These are phyloP conservation scores for Gigaspora rosea DNA, from an alignment of 192 early-diverging fungal genomes.

Conservation along the genomic window DNA sequence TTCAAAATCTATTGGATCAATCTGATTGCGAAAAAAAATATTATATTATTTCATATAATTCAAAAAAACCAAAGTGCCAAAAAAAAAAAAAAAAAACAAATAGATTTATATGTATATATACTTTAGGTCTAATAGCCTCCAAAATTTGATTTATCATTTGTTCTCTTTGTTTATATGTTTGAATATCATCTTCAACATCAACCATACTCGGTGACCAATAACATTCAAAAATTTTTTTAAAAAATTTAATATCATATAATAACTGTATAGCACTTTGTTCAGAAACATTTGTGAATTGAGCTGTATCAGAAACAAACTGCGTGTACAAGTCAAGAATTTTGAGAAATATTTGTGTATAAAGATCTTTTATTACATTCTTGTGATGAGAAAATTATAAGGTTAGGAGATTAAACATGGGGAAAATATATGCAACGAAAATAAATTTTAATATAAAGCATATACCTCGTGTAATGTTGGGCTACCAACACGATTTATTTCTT, in stretches of 20 bases:
- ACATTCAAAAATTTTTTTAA: constrained; percentile 52
- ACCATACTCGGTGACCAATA: background rate
- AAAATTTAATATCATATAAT: constrained; percentile 62
- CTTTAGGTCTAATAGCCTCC: constrained; percentile 36
- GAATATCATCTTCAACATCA: constrained; percentile 14
- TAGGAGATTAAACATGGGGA: background rate
- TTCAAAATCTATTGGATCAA: constrained; percentile 68
- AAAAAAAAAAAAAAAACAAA: too few species aligned
- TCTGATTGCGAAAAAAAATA: constrained; percentile 43
- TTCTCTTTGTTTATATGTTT: constrained; percentile 19
- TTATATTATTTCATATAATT: background rate
- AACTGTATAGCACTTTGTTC: constrained; percentile 64
- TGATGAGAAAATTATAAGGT: background rate
- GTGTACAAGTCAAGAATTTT: constrained; percentile 32
- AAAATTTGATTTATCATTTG: constrained; percentile 29
- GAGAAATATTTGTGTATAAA: constrained; percentile 29
- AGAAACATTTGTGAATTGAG: constrained; percentile 31
- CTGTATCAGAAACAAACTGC: constrained; percentile 20
- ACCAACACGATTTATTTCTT: constrained; percentile 47
- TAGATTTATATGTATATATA: constrained; percentile 26
- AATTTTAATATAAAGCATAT: background rate
- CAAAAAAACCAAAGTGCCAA: background rate
- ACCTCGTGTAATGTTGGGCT: constrained; percentile 55
- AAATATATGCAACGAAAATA: background rate
- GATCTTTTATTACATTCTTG: constrained; percentile 15